Base-by-base conservation (phyloP, 208 protist species). In the Leishmania amazonensis region DNA sequence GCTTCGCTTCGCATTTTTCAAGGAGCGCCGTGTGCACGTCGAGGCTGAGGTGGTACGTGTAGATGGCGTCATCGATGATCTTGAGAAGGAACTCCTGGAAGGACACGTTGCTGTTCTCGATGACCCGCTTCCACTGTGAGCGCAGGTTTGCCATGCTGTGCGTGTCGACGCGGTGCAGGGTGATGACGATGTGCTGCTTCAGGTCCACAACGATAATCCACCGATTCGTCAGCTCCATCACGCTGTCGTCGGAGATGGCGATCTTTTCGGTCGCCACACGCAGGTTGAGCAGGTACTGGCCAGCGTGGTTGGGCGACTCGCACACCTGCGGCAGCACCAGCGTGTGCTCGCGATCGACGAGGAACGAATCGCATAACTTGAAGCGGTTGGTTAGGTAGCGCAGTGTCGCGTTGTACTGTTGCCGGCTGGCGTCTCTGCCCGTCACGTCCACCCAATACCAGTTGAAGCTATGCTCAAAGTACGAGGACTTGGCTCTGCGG, bases 361-460 rank as follows among this genome's bases (percentile, higher is more conserved):
- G 76, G 70, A 97, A 97, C 8, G 91, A 91, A 79, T 94, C 90
- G 70, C 91, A 94, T 70, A 97, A 79, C 45, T 93, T 92, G 78
- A 97, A 97, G 54, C 80, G 83, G 64, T 81, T 68, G 1, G 94
- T 96, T 9, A 97, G 79, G 49, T 81, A 86, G 83, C 88, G 88
- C 78, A 97, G 85, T 1, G 84, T 90, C 35, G 38, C 84, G 78
- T 92, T 90, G 89, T 97, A 97, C 68, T 85, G 84, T n/a, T 80
- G 80, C 57, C 79, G 82, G 67, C 81, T 87, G 6, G 84, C 65
- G 78, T 97, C 94, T 47, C 92, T 89, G 28, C 94, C 94, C 38
- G 86, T 90, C 68, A 97, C 91, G 70, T 96, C 94, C 71, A 97
- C 87, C 91, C 92, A 97, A 81, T 97, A 94, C 94, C 94, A 97